phyloP scores from a whole-genome alignment of 306 rosid genomes.

The Vigna unguiculata region DNA sequence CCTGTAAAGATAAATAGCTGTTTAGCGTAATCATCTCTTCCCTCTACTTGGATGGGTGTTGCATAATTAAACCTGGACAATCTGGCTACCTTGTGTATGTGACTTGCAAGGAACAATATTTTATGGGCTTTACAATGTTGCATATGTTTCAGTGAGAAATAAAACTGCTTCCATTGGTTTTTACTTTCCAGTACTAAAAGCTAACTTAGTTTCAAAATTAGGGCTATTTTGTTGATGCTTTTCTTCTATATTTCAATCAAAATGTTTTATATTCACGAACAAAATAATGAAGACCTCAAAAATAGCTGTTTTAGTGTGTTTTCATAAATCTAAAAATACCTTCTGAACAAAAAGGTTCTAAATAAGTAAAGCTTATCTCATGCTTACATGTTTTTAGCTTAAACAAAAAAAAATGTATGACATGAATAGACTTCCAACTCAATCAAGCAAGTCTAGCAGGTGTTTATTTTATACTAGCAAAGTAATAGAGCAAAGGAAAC shows the following conservation, averaged over 20 bases:
- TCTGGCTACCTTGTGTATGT: neutral
- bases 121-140: conserved; percentile 1
- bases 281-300: neutral
- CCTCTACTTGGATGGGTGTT: conserved; percentile 5
- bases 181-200: no score
- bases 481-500: conserved; percentile 3
- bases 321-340: neutral
- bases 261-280: neutral
- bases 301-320: neutral
- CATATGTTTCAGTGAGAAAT: conserved; percentile 4
- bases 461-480: neutral
- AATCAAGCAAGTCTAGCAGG: neutral
- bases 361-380: neutral
- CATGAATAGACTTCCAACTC: conserved; percentile 30
- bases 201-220: neutral
- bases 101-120: neutral
- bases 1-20: neutral
- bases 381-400: neutral
- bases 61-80: neutral
- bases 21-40: conserved; percentile 3
- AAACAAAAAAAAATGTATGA: conserved; percentile 4
- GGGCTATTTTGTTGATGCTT: neutral
- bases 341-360: neutral
- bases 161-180: neutral
- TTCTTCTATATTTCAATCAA: neutral